Conservation (phyloP, 768 basidiomycete species). For the Zangia roseola region DNA sequence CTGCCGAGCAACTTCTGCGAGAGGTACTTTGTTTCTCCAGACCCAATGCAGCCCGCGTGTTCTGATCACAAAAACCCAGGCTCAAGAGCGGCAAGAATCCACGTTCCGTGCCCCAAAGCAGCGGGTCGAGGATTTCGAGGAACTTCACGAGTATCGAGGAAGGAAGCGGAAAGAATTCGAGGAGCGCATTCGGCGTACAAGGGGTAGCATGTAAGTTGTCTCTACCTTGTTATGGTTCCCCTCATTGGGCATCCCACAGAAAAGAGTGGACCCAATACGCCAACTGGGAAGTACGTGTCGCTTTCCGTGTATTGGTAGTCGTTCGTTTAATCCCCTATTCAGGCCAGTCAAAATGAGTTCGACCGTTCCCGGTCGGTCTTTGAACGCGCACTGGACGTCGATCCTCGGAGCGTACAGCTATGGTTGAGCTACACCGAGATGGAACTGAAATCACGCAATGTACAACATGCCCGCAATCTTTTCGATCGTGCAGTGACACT, state of each 20-base stretch:
- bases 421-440: slow-evolving; percentile 97
- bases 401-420: slow-evolving; percentile 82
- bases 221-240: neutral
- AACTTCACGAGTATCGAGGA: slow-evolving; percentile 85
- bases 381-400: slow-evolving; percentile 95
- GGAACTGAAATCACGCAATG: slow-evolving; percentile 97
- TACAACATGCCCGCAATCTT: slow-evolving; percentile 94
- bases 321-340: slow-evolving; percentile 6
- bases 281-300: slow-evolving; percentile 68
- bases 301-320: neutral
- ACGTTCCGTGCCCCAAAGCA: slow-evolving; percentile 91
- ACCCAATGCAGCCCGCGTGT: neutral
- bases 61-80: slow-evolving; percentile 43
- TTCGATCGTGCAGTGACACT: slow-evolving; percentile 97
- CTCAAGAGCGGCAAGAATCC: slow-evolving; percentile 96
- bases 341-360: slow-evolving; percentile 96
- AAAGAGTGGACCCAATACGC: slow-evolving; percentile 89
- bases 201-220: slow-evolving; percentile 70
- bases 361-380: slow-evolving; percentile 93
- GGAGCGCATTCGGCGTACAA: slow-evolving; percentile 76
- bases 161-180: slow-evolving; percentile 94
- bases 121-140: slow-evolving; percentile 94
- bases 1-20: slow-evolving; percentile 95
- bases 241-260: slow-evolving; percentile 35
- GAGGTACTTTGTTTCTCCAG: slow-evolving; percentile 52